A percentile compares a stretch with the other conserved stretches of the same genome.
Conservation (phyloP, 192 early-diverging fungal species). For the Powellomyces hirtus region DNA sequence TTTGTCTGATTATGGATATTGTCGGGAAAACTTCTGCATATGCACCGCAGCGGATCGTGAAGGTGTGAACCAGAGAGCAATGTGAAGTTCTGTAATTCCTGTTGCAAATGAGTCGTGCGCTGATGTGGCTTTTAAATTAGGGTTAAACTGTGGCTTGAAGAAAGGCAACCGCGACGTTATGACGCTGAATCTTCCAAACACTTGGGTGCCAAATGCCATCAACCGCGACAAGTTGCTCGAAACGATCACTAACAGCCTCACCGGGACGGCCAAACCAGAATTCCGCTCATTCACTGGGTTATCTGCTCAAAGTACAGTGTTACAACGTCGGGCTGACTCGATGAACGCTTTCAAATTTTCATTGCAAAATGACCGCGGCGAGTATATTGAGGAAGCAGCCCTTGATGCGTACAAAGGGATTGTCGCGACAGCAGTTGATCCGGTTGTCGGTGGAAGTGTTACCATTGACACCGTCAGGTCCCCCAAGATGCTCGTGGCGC, state of each 20-base stretch:
- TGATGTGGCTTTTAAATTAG: background rate
- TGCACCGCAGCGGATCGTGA: conserved; percentile 6
- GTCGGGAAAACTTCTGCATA: conserved; percentile 3
- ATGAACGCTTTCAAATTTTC: background rate
- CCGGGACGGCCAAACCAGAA: background rate
- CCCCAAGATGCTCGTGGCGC: background rate
- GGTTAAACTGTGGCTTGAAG: conserved; percentile 8
- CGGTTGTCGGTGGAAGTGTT: background rate
- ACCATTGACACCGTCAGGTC: background rate
- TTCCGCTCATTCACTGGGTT: background rate
- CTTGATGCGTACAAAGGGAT: background rate
- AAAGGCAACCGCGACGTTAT: conserved; percentile 2
- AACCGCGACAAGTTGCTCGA: conserved; percentile 1
- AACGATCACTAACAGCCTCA: background rate
- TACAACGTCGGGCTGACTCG: background rate
- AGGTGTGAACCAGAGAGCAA: no score
- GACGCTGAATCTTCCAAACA: background rate
- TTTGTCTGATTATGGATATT: conserved; percentile 11
- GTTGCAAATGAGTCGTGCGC: no score
- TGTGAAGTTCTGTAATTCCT: no score
- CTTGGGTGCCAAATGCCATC: background rate
- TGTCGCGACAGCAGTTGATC: background rate
- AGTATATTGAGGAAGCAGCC: background rate
- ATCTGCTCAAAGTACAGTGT: background rate
- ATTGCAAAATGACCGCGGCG: background rate